phyloP scores from a whole-genome alignment of 352 stramenopile genomes.

The Paralagenidium karlingii region DNA sequence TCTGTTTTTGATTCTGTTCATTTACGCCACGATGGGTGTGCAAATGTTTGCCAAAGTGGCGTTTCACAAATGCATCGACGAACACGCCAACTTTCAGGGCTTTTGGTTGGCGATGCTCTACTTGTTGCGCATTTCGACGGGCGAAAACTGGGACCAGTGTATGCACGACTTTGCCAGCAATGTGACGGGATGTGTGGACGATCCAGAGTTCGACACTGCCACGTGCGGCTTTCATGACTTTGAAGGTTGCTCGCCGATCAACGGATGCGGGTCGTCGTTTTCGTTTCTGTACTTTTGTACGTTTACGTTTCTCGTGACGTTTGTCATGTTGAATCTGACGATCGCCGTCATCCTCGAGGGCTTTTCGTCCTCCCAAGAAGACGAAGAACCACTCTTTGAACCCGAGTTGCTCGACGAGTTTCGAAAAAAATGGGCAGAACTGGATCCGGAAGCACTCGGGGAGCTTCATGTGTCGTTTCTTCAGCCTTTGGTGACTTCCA shows the following conservation, averaged over 20 bases:
- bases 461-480: constrained; percentile 55
- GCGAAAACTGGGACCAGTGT: constrained; percentile 89
- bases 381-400: constrained; percentile 83
- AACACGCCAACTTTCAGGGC: constrained; percentile 87
- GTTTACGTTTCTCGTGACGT: constrained; percentile 90
- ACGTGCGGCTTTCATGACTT: constrained; percentile 70
- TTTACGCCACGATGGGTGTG: constrained; percentile 87
- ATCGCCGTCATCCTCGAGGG: constrained; percentile 90
- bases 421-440: constrained; percentile 76
- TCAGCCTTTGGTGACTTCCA: neutral
- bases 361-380: constrained; percentile 75
- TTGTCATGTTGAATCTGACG: constrained; percentile 90
- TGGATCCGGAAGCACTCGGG: constrained; percentile 77
- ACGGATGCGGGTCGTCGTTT: constrained; percentile 61
- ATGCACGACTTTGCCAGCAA: constrained; percentile 76
- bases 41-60: constrained; percentile 87
- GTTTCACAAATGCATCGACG: constrained; percentile 56
- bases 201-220: constrained; percentile 33
- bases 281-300: constrained; percentile 62
- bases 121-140: constrained; percentile 83
- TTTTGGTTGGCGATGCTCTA: constrained; percentile 87
- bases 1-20: constrained; percentile 89
- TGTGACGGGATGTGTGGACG: constrained; percentile 34
- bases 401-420: constrained; percentile 83
- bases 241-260: constrained; percentile 47